Evolutionary conservation across 208 protist species (phyloP), one percentile per base, ranked within the genome.

Genomic region (Herpetomonas samuelpessoai): DNA sequence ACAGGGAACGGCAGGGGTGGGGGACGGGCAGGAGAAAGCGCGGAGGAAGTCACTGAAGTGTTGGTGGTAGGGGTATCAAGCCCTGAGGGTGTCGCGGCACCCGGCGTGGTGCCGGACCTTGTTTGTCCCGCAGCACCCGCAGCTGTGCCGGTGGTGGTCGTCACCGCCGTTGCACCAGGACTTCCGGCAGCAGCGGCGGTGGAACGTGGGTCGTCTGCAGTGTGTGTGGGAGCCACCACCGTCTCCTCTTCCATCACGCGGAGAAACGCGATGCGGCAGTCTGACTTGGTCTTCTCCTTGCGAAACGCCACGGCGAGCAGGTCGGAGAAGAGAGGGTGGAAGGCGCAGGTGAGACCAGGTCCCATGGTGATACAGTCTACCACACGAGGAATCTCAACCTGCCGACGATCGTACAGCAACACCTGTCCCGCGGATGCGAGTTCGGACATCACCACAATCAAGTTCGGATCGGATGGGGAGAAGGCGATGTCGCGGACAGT

Each of bases 251-350:
- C 61, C 24, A 70, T 24, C 25, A 86, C 67, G 7, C 65, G 67
- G 30, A 90, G 68, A 53, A 92, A 95, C 25, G 71, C 65, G 22
- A 95, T 76, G 30, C 79, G 75, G 21, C 78, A 87, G 54, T 89
- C 74, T 14, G 76, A 62, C 53, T 86, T 84, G 3, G 76, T 83
- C 62, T 88, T 88, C 45, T 79, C 73, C 50, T 81, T 76, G 25
- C 83, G 66, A 58, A 82, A 93, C 47, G 74, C 83, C 10, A 93
- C 79, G 0, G 83, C 85, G 21, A 95, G 73, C 1, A 95, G 65
- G 45, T 95, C 89, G 25, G 71, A 71, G 65, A 84, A 95, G 48
- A 76, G 64, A 2, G 89, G 89, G 50, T 95, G 89, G 47, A 92
- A 93, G 30, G 71, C 68, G 14, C 70, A 69, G 14, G 79, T 60